Conservation (phyloP, 1,139 yeast genomes). For the Hemisphaericaspora xylanilytica region DNA sequence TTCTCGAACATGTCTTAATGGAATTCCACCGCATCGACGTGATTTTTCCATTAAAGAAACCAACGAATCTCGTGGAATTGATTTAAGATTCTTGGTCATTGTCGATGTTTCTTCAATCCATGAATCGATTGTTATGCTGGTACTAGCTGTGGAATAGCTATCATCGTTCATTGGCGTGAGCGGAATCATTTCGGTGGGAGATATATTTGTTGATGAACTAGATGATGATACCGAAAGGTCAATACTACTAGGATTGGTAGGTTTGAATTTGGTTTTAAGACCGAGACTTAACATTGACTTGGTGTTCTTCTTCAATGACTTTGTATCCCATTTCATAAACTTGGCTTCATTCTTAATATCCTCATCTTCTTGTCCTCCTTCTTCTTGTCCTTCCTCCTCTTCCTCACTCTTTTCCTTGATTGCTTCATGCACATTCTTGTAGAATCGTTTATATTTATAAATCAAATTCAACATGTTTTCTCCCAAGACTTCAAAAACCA, state of each 20-base stretch:
- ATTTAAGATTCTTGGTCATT: conserved; percentile 11
- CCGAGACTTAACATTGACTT: conserved; percentile 28
- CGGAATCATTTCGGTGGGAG: conserved; percentile 6
- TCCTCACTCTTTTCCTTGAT: conserved; percentile 8
- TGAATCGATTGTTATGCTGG: conserved; percentile 5
- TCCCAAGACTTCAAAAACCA: conserved; percentile 46
- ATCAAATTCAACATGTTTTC: conserved; percentile 41
- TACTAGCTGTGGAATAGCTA: conserved; percentile 10
- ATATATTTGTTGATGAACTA: conserved; percentile 8
- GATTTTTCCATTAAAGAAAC: conserved; percentile 16
- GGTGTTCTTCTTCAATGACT: conserved; percentile 21
- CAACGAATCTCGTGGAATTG: conserved; percentile 17
- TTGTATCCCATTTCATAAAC: conserved; percentile 24
- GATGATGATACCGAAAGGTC: conserved; percentile 5
- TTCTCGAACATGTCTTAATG: conserved; percentile 35
- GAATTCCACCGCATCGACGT: conserved; percentile 31
- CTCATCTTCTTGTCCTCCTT: not conserved
- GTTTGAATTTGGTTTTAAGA: conserved; percentile 14
- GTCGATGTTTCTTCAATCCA: conserved; percentile 10
- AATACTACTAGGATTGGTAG: not conserved
- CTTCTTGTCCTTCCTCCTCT: not conserved
- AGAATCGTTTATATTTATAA: conserved; percentile 32
- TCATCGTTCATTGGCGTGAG: conserved; percentile 9
- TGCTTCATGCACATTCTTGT: conserved; percentile 11
- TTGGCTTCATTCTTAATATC: conserved; percentile 11